Base-by-base conservation (phyloP, 257 asterid species). In the Mitragyna speciosa region DNA sequence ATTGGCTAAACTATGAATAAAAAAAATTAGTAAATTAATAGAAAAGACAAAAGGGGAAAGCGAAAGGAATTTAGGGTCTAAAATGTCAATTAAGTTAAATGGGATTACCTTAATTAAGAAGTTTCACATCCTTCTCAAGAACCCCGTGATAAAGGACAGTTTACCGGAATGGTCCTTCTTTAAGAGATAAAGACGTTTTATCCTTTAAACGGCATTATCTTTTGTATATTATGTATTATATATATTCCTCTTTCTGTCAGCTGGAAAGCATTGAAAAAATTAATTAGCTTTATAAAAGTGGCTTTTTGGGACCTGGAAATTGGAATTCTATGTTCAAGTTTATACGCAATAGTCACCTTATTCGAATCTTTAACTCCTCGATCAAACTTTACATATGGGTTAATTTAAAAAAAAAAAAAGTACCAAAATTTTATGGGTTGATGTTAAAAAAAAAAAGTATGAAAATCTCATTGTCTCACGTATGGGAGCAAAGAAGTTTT, bases 131-230 rank as follows among this genome's bases (percentile, higher is more conserved):
- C 68, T 45, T 69, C 70, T 59, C 36, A 68, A 47, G 72, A 64
- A 79, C 75, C 73, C 77, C 47, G 1, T 78, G 77, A 73, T 54
- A 77, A 72, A 36, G 48, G 66, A 82, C 67, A 65, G 36, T 31
- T 52, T 56, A 9, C 11, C 3, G 20, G 26, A 6, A 24, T 14
- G 56, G 82, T n/a, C 76, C 30, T 76, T 1, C 36, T 49, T 41
- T 43, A 28, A 12, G 47, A 66, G 76, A 80, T 48, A 69, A 76
- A 76, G 71, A 30, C 56, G 30, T 58, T 19, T n/a, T 5, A 45
- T 48, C 39, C 43, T 58, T 58, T 31, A 7, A n/a, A 1, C 72
- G 20, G 41, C 66, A 45, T 24, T 11, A 26, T 43, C 71, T 24
- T 11, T 1, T 36, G 4, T 36, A 36, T 36, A 36, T 36, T 51